Conservation (phyloP, 192 early-diverging fungal genomes). For the Diversispora epigaea region DNA sequence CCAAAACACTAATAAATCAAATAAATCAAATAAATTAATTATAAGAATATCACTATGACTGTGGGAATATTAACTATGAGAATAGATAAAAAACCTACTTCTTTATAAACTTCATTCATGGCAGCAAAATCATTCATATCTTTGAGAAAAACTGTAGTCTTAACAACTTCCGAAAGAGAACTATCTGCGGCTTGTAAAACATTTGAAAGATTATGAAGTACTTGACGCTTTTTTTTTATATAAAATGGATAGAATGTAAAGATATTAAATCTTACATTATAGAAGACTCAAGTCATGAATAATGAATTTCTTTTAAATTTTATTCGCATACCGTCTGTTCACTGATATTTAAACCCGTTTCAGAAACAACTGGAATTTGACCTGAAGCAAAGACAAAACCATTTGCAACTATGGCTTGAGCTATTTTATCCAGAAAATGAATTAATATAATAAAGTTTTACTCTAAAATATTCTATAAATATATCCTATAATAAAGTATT, state of each 20-base stretch:
- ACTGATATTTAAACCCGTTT: slow-evolving; percentile 71
- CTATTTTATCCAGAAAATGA: slow-evolving; percentile 30
- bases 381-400: slow-evolving; percentile 82
- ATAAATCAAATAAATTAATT: not conserved
- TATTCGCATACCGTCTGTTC: slow-evolving; percentile 59
- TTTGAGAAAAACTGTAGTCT: slow-evolving; percentile 95
- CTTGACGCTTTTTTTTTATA: slow-evolving; percentile 48
- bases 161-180: slow-evolving; percentile 82
- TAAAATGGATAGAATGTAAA: slow-evolving; percentile 1
- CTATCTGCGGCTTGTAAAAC: slow-evolving; percentile 82
- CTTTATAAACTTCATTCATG: slow-evolving; percentile 89
- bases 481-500: slow-evolving; percentile 13
- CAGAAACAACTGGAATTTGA: slow-evolving; percentile 72
- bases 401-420: slow-evolving; percentile 78
- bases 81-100: slow-evolving; percentile 42
- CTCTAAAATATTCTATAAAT: not conserved
- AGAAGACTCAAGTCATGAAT: not conserved
- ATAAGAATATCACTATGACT: not conserved
- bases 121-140: slow-evolving; percentile 86
- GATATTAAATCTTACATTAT: not conserved
- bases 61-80: not conserved
- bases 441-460: not conserved
- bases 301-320: not conserved
- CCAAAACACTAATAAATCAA: slow-evolving; percentile 52
- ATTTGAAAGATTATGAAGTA: slow-evolving; percentile 78